A percentile compares a stretch with the other conserved stretches of the same genome.
Evolutionary conservation across 2,329 filamentous ascomycete genomes (phyloP).

Genomic region (Trichoderma aggressivum): DNA sequence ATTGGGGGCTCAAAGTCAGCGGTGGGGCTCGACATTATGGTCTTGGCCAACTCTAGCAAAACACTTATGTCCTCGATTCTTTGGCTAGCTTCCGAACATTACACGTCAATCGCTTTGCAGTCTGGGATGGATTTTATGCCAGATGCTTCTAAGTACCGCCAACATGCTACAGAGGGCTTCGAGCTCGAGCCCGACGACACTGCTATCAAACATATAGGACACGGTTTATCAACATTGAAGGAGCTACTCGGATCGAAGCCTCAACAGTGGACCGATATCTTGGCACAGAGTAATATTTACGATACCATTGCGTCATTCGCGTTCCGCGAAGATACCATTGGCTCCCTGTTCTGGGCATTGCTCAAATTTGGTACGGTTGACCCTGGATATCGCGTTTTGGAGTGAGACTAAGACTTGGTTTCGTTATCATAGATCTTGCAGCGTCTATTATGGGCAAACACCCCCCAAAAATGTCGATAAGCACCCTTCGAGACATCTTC

Average conservation of each 20-base stretch:
- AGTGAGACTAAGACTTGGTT: background rate
- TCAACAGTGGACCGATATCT: background rate
- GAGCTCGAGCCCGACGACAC: background rate
- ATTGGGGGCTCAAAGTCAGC: background rate
- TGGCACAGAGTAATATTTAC: background rate
- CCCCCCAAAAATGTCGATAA: background rate
- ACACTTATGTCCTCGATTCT: background rate
- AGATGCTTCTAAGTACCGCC: background rate
- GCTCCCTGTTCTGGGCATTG: background rate
- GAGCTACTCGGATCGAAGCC: background rate
- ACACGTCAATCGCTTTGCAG: background rate
- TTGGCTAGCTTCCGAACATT: background rate
- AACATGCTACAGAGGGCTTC: background rate
- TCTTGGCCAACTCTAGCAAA: background rate
- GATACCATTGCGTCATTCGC: background rate
- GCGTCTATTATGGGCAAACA: background rate
- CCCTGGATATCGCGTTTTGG: background rate
- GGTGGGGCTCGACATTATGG: background rate
- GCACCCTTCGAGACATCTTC: background rate
- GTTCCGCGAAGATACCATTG: background rate
- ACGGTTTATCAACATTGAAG: background rate
- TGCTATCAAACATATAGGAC: background rate
- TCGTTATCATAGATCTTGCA: background rate
- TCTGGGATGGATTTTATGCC: background rate
- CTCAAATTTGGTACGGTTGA: background rate